Base-by-base conservation (phyloP, 306 rosid species). In the Hippophae rhamnoides region DNA sequence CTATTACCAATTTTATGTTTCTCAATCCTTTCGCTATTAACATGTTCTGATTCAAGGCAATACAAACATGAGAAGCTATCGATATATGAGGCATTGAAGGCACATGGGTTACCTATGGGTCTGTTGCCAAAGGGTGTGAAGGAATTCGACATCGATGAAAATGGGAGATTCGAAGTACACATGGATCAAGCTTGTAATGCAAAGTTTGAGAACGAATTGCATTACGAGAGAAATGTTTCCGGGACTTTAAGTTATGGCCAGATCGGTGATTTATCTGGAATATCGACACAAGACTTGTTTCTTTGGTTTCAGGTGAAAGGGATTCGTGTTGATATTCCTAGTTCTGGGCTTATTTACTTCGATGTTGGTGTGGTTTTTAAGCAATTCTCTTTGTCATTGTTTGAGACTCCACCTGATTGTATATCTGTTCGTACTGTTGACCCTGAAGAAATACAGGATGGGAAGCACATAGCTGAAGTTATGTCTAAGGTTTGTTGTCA, bases 111-210 rank as follows among this genome's bases (percentile, higher is more conserved):
- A 8, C 97, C 97, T 7, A 89, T 76, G 81, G 97, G 97, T 1
- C 67, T 89, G 43, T 78, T 86, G 13, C 97, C 95, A 0, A 78
- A 82, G 68, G 93, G 89, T 1, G 79, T 89, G 6, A 75, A 14
- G 45, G 79, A 89, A 3, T 89, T 82, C 66, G 70, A 66, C 10
- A 25, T 86, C 11, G 83, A 50, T 7, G 65, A 58, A 3, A 77
- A 46, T 3, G 95, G 97, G 1, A 11, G 12, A 1, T 89, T 89
- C 66, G 56, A 79, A 77, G 90, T 75, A 0, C 73, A 77, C 64
- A 66, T 86, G 53, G 97, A 89, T 62, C 88, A 79, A 68, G 90
- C 93, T 10, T 90, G 97, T 68, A 82, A 86, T 70, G 97, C 97
- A 42, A 80, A 83, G 68, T 90, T 90, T 66, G 94, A 90, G 71